Evolutionary conservation across 2,329 filamentous ascomycete species (phyloP).

Genomic region (Calonectria pseudoturangicola): DNA sequence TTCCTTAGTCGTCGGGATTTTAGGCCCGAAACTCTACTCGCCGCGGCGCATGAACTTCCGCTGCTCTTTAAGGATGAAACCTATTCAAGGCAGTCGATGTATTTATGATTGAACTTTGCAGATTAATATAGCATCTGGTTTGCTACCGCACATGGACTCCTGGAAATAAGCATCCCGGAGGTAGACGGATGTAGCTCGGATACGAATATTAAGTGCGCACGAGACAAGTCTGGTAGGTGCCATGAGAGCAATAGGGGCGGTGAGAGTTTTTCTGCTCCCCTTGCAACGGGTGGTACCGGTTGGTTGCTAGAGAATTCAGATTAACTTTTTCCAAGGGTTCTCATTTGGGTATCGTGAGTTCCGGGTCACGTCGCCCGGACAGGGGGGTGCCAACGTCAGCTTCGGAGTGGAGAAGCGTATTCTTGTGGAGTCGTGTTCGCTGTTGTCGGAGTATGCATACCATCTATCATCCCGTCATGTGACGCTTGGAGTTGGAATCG

Average conservation of each 20-base stretch:
- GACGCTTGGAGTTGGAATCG: too few relatives aligned
- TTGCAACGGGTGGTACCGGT: not conserved
- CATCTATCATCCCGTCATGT: too few relatives aligned
- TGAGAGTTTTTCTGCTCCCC: not conserved
- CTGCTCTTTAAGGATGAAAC: not conserved
- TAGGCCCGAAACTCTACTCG: slow-evolving; percentile 10
- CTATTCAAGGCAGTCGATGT: not conserved
- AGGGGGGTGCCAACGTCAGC: not conserved
- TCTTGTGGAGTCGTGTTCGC: not conserved
- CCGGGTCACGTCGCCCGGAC: not conserved
- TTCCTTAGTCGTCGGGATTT: slow-evolving; percentile 2
- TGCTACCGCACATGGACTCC: not conserved
- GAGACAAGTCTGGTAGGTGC: not conserved
- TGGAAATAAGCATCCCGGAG: not conserved
- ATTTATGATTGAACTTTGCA: not conserved
- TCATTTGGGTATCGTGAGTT: slow-evolving; percentile 5
- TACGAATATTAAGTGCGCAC: slow-evolving; percentile 2
- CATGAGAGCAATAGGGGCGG: not conserved
- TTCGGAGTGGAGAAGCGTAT: not conserved
- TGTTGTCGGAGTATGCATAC: not conserved
- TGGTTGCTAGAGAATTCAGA: not conserved
- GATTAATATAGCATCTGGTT: not conserved
- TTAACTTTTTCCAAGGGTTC: slow-evolving; percentile 22
- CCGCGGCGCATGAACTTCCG: not conserved
- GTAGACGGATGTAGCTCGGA: not conserved